These are phyloP conservation scores for Neurospora sp. DNA, from an alignment of 495 filamentous ascomycete species.

Conservation along the genomic window DNA sequence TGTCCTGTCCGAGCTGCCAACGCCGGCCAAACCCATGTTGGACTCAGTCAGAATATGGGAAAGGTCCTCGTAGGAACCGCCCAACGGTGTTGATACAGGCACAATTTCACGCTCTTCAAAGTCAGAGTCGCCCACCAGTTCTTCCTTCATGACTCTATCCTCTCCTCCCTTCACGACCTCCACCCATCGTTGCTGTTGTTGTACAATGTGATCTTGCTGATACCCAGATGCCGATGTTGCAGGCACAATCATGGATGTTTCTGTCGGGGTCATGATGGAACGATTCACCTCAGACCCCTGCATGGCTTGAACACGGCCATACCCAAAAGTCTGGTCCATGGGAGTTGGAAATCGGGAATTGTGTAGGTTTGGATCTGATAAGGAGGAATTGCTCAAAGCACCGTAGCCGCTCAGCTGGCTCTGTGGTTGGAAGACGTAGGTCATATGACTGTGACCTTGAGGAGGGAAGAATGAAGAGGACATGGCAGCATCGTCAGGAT, in stretches of 20 bases:
- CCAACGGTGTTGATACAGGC: background rate
- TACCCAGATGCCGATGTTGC: background rate
- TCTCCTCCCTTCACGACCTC: background rate
- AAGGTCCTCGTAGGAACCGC: background rate
- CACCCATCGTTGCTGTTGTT: background rate
- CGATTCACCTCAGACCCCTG: background rate
- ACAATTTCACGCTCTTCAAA: background rate
- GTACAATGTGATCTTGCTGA: background rate
- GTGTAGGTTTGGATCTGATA: background rate
- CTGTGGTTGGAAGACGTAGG: background rate
- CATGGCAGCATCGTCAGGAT: background rate
- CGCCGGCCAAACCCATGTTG: background rate
- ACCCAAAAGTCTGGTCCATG: background rate
- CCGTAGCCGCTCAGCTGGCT: background rate
- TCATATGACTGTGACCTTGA: background rate
- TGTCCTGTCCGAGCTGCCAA: background rate
- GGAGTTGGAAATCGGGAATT: background rate
- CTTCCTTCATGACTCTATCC: background rate
- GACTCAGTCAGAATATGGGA: background rate
- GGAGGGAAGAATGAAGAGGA: background rate
- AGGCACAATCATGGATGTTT: background rate
- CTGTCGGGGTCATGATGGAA: background rate
- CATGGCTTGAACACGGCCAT: background rate
- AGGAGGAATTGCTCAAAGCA: background rate
- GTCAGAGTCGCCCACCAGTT: background rate